Conservation (phyloP, 768 basidiomycete genomes). For the Crepidotus variabilis region DNA sequence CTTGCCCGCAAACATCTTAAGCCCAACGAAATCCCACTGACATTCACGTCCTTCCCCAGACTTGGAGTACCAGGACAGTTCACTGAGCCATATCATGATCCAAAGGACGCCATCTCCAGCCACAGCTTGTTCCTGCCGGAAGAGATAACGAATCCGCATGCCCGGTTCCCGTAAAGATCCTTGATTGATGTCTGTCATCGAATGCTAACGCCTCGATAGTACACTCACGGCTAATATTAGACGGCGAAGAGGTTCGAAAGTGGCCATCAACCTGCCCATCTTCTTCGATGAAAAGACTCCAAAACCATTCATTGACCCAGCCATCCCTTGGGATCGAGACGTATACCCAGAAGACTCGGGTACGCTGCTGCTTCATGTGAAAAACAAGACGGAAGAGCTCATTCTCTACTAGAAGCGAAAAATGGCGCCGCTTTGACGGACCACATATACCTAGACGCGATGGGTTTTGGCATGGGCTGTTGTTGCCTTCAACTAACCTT, state of each 20-base stretch:
- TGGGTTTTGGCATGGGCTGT: conserved; percentile 99
- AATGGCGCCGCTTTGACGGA: conserved; percentile 83
- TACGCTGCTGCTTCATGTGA: conserved; percentile 28
- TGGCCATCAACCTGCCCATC: conserved; percentile 91
- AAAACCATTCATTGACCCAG: conserved; percentile 85
- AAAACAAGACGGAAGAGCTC: conserved; percentile 1
- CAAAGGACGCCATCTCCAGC: conserved; percentile 75
- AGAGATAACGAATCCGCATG: conserved; percentile 95
- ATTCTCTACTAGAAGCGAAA: conserved; percentile 64
- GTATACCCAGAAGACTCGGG: conserved; percentile 83
- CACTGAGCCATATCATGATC: conserved; percentile 85
- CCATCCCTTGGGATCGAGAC: conserved; percentile 85
- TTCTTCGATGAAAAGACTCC: conserved; percentile 88
- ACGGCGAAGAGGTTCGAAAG: conserved; percentile 85
- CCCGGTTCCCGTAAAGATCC: conserved; percentile 88
- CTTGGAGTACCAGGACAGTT: conserved; percentile 87
- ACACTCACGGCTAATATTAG: conserved; percentile 98
- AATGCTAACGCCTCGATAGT: conserved; percentile 35
- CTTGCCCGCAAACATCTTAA: conserved; percentile 83
- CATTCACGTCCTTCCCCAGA: conserved; percentile 93
- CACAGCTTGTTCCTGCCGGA: conserved; percentile 94
- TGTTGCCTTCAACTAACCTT: conserved; percentile 97
- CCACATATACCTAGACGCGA: conserved; percentile 97
- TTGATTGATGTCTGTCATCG: background rate
- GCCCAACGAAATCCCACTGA: conserved; percentile 83